Base-by-base conservation (phyloP, 768 basidiomycete species). In the Albatrellus ellisii region DNA sequence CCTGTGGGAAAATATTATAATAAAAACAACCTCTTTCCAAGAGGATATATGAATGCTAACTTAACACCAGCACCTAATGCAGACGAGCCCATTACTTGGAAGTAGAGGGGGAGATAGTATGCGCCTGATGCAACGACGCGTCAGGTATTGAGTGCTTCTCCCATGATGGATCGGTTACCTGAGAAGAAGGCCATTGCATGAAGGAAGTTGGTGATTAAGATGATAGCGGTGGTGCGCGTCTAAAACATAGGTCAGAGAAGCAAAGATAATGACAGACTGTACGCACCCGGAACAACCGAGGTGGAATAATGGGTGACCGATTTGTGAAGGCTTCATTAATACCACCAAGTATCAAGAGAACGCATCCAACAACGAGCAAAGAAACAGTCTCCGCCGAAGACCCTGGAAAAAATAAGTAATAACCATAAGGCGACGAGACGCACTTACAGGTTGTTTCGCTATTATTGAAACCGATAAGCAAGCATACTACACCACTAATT, bases 71-170 rank as follows among this genome's bases (percentile, higher is more conserved):
- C 70, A 35, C 60, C 66, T 0, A 81, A 85, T 5, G 84, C 81
- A 6, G 79, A 79, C 0, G 81, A 67, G 0, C 85, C 85, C 10
- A 86, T 68, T 2, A 79, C 72, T 62, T 89, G 85, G 59, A 69
- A 89, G 55, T 80, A 89, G 2, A 87, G 54, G 1, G 85, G 84
- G 6, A 88, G 66, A 51, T 86, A 86, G 53, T 63, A 79, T 33
- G 74, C 70, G 24, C 68, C 70, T 69, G 28, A 1, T 26, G 26
- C 2, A 35, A 29, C 20, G 33, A 41, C 4, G n/a, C n/a, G n/a
- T n/a, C n/a, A n/a, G n/a, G n/a, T n/a, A n/a, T n/a, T n/a, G n/a
- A n/a, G n/a, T n/a, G n/a, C n/a, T n/a, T n/a, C n/a, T n/a, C n/a
- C n/a, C n/a, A n/a, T n/a, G n/a, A n/a, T n/a, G n/a, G n/a, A n/a